A percentile compares a stretch with the other conserved stretches of the same genome.
These are phyloP conservation scores for Taiozyma onychis DNA, from an alignment of 1,139 yeast species.

Conservation along the genomic window DNA sequence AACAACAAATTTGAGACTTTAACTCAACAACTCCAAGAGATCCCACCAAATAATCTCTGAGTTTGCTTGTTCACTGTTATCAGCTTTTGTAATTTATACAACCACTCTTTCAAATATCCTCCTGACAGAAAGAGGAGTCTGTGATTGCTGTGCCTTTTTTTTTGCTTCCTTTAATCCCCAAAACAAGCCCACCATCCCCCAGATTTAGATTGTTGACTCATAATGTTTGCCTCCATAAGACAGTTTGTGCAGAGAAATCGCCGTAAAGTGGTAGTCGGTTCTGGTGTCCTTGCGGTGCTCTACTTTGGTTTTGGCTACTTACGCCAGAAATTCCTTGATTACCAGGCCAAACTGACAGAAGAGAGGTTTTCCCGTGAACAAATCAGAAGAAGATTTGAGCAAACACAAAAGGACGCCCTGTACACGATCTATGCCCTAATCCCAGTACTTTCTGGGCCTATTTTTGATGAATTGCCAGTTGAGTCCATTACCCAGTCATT, in stretches of 20 bases:
- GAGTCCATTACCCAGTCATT: slow-evolving; percentile 67
- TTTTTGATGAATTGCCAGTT: slow-evolving; percentile 59
- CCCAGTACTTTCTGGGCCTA: slow-evolving; percentile 68
- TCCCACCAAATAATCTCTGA: background rate
- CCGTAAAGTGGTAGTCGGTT: slow-evolving; percentile 50
- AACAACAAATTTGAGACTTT: background rate
- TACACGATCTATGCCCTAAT: slow-evolving; percentile 78
- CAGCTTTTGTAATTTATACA: background rate
- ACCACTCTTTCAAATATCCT: no score
- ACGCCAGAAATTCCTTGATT: slow-evolving; percentile 53
- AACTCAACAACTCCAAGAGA: background rate
- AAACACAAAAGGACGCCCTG: slow-evolving; percentile 88
- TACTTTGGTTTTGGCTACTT: slow-evolving; percentile 57
- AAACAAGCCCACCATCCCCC: background rate
- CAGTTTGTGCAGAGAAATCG: slow-evolving; percentile 58
- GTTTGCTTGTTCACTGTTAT: background rate
- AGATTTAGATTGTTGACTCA: background rate
- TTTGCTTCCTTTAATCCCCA: background rate
- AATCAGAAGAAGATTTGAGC: slow-evolving; percentile 54
- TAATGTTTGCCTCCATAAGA: slow-evolving; percentile 46
- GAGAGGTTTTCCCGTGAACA: slow-evolving; percentile 80
- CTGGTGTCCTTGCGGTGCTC: slow-evolving; percentile 54
- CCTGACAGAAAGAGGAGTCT: no score
- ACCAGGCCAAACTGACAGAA: slow-evolving; percentile 64
- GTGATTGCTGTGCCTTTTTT: no score